Evolutionary conservation across 2,329 filamentous ascomycete genomes (phyloP).

Genomic region (Colletotrichum sp.): DNA sequence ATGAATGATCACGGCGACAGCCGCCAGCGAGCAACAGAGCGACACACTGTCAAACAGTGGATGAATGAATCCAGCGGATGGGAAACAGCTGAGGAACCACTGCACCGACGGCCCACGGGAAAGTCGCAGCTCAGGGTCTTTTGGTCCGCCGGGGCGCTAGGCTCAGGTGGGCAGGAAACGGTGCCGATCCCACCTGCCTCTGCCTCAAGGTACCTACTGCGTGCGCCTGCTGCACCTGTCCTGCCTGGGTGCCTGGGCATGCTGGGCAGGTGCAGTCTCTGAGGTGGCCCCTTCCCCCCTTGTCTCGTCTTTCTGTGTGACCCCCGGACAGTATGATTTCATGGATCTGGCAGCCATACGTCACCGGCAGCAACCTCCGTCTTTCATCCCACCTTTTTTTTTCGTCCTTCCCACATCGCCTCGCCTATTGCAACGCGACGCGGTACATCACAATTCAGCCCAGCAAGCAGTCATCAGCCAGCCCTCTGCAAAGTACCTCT

Average conservation of each 20-base stretch:
- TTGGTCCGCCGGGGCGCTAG: background rate
- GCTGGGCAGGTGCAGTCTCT: background rate
- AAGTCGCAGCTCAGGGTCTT: constrained; percentile 5
- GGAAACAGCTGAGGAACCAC: background rate
- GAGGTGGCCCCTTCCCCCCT: background rate
- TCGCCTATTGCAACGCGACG: background rate
- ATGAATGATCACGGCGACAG: background rate
- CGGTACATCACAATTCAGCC: background rate
- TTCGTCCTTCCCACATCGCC: background rate
- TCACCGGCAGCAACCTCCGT: constrained; percentile 5
- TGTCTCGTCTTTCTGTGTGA: background rate
- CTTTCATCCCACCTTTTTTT: background rate
- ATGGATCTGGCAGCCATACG: constrained; percentile 11
- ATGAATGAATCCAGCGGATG: background rate
- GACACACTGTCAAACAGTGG: background rate
- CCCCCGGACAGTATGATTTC: constrained; percentile 18
- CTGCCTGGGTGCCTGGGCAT: too few species aligned
- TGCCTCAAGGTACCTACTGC: too few species aligned
- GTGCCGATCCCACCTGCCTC: background rate
- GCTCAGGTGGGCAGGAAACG: background rate
- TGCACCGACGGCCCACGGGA: background rate
- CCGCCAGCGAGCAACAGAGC: background rate
- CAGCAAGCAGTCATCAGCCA: background rate
- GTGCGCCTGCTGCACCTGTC: background rate
- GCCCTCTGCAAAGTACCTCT: background rate